phyloP scores from a whole-genome alignment of 306 rosid genomes.

The Trichosanthes truncata region DNA sequence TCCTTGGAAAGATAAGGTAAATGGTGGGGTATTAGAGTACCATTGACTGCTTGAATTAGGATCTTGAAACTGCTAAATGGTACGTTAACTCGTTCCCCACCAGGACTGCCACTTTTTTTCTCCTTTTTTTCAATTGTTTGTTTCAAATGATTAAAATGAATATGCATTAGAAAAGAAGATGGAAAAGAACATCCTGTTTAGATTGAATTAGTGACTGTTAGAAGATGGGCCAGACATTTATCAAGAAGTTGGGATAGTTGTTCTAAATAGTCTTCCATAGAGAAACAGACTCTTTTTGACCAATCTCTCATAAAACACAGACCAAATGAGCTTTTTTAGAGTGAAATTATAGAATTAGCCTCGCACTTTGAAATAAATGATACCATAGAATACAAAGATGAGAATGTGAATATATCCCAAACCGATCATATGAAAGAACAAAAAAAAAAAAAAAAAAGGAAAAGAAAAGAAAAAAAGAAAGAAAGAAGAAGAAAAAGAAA shows the following conservation, averaged over 20 bases:
- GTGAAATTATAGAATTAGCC: neutral
- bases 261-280: neutral
- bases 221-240: neutral
- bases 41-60: neutral
- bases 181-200: neutral
- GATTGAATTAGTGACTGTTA: neutral
- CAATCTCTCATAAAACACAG: neutral
- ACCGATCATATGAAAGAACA: neutral
- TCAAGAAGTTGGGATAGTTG: neutral
- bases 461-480: neutral
- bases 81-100: neutral
- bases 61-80: neutral
- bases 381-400: neutral
- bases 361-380: neutral
- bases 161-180: neutral
- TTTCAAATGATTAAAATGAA: slow-evolving; percentile 1
- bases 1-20: neutral
- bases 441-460: no score
- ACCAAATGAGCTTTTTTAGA: neutral
- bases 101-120: neutral
- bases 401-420: slow-evolving; percentile 7
- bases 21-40: neutral
- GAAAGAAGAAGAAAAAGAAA: slow-evolving; percentile 8
- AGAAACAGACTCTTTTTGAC: neutral
- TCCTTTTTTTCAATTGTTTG: neutral